These are phyloP conservation scores for Daldinia childiae DNA, from an alignment of 495 filamentous ascomycete species.

Conservation along the genomic window DNA sequence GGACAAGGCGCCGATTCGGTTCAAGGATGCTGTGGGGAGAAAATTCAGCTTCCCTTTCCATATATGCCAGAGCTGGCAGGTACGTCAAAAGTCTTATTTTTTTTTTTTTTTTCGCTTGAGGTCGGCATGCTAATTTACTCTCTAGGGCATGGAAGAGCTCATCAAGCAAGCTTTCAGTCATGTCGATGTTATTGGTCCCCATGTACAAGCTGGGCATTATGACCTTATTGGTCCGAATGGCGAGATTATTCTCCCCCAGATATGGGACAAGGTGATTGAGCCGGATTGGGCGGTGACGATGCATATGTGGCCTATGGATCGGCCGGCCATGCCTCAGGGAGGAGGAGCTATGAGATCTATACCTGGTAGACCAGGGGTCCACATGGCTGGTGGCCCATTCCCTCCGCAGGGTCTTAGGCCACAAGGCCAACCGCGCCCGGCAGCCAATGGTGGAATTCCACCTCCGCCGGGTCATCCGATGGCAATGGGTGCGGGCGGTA, in stretches of 20 bases:
- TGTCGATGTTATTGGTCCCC: slow-evolving; percentile 81
- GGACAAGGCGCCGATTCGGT: slow-evolving; percentile 70
- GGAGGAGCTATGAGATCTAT: slow-evolving; percentile 21
- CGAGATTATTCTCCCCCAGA: slow-evolving; percentile 86
- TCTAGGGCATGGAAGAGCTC: slow-evolving; percentile 82
- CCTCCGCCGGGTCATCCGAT: slow-evolving; percentile 24
- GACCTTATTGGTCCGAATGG: slow-evolving; percentile 84
- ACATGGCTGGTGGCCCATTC: slow-evolving; percentile 13
- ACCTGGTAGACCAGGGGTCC: slow-evolving; percentile 7
- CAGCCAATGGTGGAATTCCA: neutral
- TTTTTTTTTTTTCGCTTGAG: neutral
- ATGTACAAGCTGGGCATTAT: slow-evolving; percentile 86
- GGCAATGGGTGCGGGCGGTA: slow-evolving; percentile 16
- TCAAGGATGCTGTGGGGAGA: slow-evolving; percentile 85
- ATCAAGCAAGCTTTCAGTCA: slow-evolving; percentile 90
- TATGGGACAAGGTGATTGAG: slow-evolving; percentile 87
- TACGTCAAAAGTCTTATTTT: slow-evolving; percentile 52
- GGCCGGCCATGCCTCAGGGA: slow-evolving; percentile 21
- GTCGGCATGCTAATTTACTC: slow-evolving; percentile 25
- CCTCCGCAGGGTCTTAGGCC: slow-evolving; percentile 2
- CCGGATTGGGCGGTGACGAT: slow-evolving; percentile 92
- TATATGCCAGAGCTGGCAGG: slow-evolving; percentile 81
- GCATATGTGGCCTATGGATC: slow-evolving; percentile 94
- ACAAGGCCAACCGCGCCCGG: neutral
- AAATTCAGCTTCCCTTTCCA: slow-evolving; percentile 89